phyloP scores from a whole-genome alignment of 352 stramenopile species.

The Pythium apleroticum region DNA sequence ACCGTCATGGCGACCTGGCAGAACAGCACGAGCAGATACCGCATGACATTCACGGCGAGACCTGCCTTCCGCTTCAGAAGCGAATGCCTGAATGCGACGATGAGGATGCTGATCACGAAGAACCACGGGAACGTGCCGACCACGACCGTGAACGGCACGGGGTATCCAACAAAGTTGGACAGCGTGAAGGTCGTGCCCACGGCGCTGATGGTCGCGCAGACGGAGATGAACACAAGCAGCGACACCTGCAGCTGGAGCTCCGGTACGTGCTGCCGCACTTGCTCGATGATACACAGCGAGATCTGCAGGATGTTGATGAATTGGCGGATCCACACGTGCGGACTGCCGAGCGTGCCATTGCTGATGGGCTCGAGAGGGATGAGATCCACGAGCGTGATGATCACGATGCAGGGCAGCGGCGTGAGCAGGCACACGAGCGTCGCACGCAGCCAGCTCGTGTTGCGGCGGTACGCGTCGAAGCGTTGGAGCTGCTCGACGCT shows the following conservation, averaged over 20 bases:
- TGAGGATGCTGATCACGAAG: neutral
- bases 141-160: conserved; percentile 10
- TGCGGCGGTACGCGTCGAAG: neutral
- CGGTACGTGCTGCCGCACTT: neutral
- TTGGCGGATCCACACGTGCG: neutral
- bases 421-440: conserved; percentile 9
- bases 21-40: conserved; percentile 11
- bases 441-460: conserved; percentile 9
- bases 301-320: neutral
- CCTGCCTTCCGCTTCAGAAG: neutral
- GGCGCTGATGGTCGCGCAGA: neutral
- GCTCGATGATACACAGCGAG: neutral
- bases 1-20: conserved; percentile 19
- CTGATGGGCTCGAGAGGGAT: conserved; percentile 6
- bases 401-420: conserved; percentile 8
- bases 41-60: neutral
- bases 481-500: conserved; percentile 6
- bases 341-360: neutral
- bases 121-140: conserved; percentile 8
- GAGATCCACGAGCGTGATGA: conserved; percentile 8
- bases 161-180: conserved; percentile 10
- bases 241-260: neutral
- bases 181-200: neutral
- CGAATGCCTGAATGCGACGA: neutral
- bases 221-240: neutral